phyloP scores from a whole-genome alignment of 2,329 filamentous ascomycete genomes.

The Sphaerulina vaccinii region DNA sequence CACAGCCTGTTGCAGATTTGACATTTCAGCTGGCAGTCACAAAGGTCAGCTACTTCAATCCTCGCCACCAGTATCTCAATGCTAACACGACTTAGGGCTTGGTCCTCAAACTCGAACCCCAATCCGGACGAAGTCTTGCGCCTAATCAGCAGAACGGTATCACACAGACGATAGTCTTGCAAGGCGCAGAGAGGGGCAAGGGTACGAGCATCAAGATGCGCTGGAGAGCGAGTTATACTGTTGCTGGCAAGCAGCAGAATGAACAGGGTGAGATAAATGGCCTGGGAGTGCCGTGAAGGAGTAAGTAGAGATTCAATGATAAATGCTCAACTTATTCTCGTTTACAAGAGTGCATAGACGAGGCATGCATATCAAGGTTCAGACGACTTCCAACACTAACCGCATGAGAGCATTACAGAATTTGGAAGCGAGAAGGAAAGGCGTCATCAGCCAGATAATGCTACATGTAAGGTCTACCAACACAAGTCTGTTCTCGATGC shows the following conservation, averaged over 20 bases:
- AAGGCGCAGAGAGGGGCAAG: conserved; percentile 69
- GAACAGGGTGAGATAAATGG: conserved; percentile 84
- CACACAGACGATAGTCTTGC: conserved; percentile 75
- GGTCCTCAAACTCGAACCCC: conserved; percentile 77
- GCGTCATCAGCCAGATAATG: no score
- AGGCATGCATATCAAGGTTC: no score
- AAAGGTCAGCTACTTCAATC: conserved; percentile 60
- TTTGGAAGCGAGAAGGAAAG: no score
- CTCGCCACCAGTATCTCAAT: not conserved
- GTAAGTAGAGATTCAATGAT: not conserved
- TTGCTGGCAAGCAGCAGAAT: conserved; percentile 62
- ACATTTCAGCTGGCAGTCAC: conserved; percentile 92
- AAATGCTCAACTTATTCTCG: not conserved
- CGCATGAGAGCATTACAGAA: no score
- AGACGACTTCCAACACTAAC: no score
- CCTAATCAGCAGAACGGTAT: conserved; percentile 74
- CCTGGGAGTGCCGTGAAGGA: conserved; percentile 58
- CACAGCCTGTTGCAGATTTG: conserved; percentile 70
- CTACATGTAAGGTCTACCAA: no score
- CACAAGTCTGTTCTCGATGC: no score
- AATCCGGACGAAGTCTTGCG: conserved; percentile 73
- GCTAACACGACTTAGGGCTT: conserved; percentile 59
- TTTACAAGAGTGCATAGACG: no score
- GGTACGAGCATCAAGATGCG: conserved; percentile 83
- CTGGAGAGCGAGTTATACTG: conserved; percentile 80